Evolutionary conservation across 306 rosid genomes (phyloP).

Genomic region (Lathyrus sativus): DNA sequence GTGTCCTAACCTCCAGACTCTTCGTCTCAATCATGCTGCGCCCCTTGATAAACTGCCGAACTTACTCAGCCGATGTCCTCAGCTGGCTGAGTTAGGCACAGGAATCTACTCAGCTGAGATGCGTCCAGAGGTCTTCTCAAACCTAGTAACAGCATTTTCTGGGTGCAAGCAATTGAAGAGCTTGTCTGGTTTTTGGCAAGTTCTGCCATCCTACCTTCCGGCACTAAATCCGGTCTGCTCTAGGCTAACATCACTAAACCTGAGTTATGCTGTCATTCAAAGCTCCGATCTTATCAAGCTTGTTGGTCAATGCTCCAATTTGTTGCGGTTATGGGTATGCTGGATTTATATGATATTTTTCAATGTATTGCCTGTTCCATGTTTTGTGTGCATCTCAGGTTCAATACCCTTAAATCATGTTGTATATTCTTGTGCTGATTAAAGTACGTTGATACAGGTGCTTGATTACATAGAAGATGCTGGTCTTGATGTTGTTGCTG

Average conservation of each 20-base stretch:
- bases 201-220: slow-evolving; percentile 67
- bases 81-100: slow-evolving; percentile 80
- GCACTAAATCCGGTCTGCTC: slow-evolving; percentile 69
- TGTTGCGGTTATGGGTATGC: slow-evolving; percentile 84
- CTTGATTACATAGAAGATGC: slow-evolving; percentile 88
- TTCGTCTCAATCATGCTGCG: slow-evolving; percentile 78
- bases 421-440: slow-evolving; percentile 39
- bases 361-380: not conserved
- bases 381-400: slow-evolving; percentile 17
- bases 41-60: slow-evolving; percentile 70
- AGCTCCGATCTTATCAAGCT: slow-evolving; percentile 76
- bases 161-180: slow-evolving; percentile 68
- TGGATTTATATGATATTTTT: slow-evolving; percentile 3
- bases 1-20: slow-evolving; percentile 75
- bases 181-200: slow-evolving; percentile 90
- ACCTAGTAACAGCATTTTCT: slow-evolving; percentile 53
- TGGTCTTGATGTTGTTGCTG: slow-evolving; percentile 77
- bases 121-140: slow-evolving; percentile 67
- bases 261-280: slow-evolving; percentile 70
- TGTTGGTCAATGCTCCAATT: slow-evolving; percentile 64
- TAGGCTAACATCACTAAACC: slow-evolving; percentile 68
- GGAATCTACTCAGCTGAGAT: slow-evolving; percentile 72
- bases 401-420: slow-evolving; percentile 4
- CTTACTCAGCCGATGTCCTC: slow-evolving; percentile 67
- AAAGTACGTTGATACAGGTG: slow-evolving; percentile 57